Percentiles rank a stretch among this genome's conserved stretches.
Evolutionary conservation across 495 filamentous ascomycete genomes (phyloP).

Genomic region (Aspergillus homomorphus): DNA sequence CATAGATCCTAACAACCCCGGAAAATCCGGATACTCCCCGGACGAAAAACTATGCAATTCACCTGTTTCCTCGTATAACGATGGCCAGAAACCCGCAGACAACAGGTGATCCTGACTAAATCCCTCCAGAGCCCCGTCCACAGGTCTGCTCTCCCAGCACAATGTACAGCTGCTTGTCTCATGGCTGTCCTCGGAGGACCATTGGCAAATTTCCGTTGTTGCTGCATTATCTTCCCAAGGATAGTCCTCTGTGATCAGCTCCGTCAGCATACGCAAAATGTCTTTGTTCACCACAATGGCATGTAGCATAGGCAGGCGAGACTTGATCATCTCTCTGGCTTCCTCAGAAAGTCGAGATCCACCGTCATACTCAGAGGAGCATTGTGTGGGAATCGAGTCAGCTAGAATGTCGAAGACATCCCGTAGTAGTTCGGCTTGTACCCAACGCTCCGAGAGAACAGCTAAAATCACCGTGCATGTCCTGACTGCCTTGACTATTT

Average conservation of each 20-base stretch:
- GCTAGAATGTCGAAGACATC: slow-evolving; percentile 23
- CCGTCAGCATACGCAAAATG: slow-evolving; percentile 21
- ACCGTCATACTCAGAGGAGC: background rate
- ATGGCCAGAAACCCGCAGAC: background rate
- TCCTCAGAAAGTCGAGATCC: background rate
- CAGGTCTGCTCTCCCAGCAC: background rate
- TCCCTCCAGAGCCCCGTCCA: background rate
- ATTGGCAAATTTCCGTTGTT: background rate
- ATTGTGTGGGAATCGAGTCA: slow-evolving; percentile 13
- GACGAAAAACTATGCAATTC: background rate
- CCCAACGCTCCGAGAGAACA: slow-evolving; percentile 22
- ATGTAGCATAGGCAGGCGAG: slow-evolving; percentile 6
- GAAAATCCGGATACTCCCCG: background rate
- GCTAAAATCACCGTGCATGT: slow-evolving; percentile 20
- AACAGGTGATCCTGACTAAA: background rate
- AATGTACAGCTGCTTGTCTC: background rate
- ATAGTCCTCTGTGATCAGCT: slow-evolving; percentile 21
- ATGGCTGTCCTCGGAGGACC: background rate
- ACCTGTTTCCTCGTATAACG: background rate
- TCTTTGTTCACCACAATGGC: slow-evolving; percentile 18
- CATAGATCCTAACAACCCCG: background rate
- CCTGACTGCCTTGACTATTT: slow-evolving; percentile 14
- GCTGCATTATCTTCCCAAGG: background rate
- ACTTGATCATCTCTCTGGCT: slow-evolving; percentile 8
- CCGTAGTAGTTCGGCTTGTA: slow-evolving; percentile 21